A percentile compares a stretch with the other conserved stretches of the same genome.
Evolutionary conservation across 208 protist genomes (phyloP).

Genomic region (Trypanosoma scelopori): DNA sequence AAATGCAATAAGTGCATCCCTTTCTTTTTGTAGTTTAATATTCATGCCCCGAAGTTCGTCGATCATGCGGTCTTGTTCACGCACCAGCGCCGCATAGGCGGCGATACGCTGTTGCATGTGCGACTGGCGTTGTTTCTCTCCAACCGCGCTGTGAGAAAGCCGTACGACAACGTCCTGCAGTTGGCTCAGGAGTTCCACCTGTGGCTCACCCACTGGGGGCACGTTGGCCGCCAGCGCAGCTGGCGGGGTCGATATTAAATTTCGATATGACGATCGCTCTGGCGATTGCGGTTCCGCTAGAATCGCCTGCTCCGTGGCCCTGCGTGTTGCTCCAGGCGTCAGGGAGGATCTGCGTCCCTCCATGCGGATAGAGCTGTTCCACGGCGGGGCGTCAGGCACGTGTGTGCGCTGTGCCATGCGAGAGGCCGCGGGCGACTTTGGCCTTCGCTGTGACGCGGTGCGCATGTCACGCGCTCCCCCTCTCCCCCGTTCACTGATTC

Average conservation of each 20-base stretch:
- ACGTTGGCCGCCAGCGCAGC: slow-evolving; percentile 10
- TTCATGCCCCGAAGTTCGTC: slow-evolving; percentile 34
- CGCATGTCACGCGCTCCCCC: not conserved
- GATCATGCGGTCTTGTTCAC: slow-evolving; percentile 53
- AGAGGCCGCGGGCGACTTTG: slow-evolving; percentile 14
- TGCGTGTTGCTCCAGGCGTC: not conserved
- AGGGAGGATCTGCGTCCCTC: not conserved
- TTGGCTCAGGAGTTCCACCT: slow-evolving; percentile 33
- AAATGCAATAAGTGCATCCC: slow-evolving; percentile 24
- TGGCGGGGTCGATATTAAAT: not conserved
- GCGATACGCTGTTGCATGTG: slow-evolving; percentile 35
- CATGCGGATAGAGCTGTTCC: slow-evolving; percentile 34
- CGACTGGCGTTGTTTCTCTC: slow-evolving; percentile 34
- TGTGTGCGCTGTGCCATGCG: not conserved
- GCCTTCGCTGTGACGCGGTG: slow-evolving; percentile 12
- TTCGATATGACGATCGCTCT: slow-evolving; percentile 1
- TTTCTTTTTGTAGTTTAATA: slow-evolving; percentile 34
- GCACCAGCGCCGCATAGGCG: slow-evolving; percentile 33
- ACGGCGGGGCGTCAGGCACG: slow-evolving; percentile 6
- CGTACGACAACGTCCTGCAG: slow-evolving; percentile 51
- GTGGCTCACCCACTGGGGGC: slow-evolving; percentile 12
- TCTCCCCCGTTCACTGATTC: no score
- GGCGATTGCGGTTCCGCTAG: not conserved
- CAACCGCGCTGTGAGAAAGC: slow-evolving; percentile 38
- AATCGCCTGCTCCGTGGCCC: not conserved